Evolutionary conservation across 805 yeast species (phyloP).

Genomic region (Kuraishia cidri): DNA sequence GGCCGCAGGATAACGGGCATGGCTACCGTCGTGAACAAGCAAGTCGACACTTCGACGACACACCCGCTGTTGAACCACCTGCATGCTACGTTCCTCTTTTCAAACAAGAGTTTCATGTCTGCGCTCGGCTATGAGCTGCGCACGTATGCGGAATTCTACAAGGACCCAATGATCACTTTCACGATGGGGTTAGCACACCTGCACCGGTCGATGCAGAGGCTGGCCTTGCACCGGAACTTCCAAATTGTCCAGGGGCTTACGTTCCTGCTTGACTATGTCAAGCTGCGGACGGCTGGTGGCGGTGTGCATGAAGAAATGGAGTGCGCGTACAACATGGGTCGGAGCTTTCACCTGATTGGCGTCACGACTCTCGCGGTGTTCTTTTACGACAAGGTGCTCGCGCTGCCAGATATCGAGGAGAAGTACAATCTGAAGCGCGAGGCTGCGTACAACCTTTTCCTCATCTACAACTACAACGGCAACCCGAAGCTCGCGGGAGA

Average conservation of each 20-base stretch:
- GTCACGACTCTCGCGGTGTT: slow-evolving; percentile 62
- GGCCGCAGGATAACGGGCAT: slow-evolving; percentile 60
- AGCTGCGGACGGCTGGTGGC: slow-evolving; percentile 30
- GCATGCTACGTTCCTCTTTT: slow-evolving; percentile 73
- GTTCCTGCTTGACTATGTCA: slow-evolving; percentile 63
- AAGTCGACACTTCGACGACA: slow-evolving; percentile 39
- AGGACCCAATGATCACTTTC: slow-evolving; percentile 75
- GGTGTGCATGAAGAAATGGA: slow-evolving; percentile 56
- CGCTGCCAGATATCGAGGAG: slow-evolving; percentile 26
- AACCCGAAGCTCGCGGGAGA: slow-evolving; percentile 55
- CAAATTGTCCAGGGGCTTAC: slow-evolving; percentile 85
- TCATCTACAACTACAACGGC: slow-evolving; percentile 71
- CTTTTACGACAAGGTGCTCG: slow-evolving; percentile 65
- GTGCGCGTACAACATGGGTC: slow-evolving; percentile 72
- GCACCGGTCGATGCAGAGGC: slow-evolving; percentile 88
- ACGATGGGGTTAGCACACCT: slow-evolving; percentile 72
- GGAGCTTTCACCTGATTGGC: slow-evolving; percentile 80
- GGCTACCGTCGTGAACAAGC: slow-evolving; percentile 58
- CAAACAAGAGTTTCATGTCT: slow-evolving; percentile 77
- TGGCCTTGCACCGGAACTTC: slow-evolving; percentile 76
- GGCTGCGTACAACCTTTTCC: slow-evolving; percentile 78
- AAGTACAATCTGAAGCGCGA: slow-evolving; percentile 57
- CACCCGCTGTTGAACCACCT: slow-evolving; percentile 55
- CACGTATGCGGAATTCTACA: slow-evolving; percentile 54
- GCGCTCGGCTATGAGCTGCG: slow-evolving; percentile 71